Conservation (phyloP, 192 early-diverging fungal genomes). For the Pilobolus umbonatus region DNA sequence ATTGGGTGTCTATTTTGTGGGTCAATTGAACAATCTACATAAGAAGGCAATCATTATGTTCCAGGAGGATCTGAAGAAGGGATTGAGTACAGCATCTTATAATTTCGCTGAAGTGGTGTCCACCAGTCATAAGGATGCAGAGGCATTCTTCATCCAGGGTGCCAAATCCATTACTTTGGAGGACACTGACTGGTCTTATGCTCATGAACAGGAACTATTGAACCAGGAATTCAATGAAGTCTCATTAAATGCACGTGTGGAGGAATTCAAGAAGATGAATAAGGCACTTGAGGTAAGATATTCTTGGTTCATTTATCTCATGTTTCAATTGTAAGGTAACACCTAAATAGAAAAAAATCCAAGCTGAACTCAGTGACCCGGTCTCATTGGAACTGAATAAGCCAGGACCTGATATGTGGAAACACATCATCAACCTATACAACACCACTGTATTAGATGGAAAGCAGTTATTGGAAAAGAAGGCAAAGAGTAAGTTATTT, state of each 20-base stretch:
- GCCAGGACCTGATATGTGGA: constrained; percentile 67
- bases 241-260: constrained; percentile 50
- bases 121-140: constrained; percentile 35
- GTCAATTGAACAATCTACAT: constrained; percentile 85
- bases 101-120: constrained; percentile 65
- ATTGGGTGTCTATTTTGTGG: constrained; percentile 73
- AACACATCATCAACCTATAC: constrained; percentile 56
- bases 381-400: constrained; percentile 67
- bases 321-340: constrained; percentile 19
- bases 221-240: constrained; percentile 58
- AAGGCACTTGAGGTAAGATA: constrained; percentile 42
- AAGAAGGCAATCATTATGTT: constrained; percentile 70
- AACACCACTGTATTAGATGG: constrained; percentile 50
- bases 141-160: constrained; percentile 7
- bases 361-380: constrained; percentile 62
- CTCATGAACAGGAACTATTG: constrained; percentile 54
- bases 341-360: constrained; percentile 38
- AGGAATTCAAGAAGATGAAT: constrained; percentile 64
- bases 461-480: constrained; percentile 44
- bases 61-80: constrained; percentile 30
- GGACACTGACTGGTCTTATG: constrained; percentile 68
- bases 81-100: constrained; percentile 26
- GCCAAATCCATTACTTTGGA: constrained; percentile 55
- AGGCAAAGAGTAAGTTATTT: constrained; percentile 40
- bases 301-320: background rate